Evolutionary conservation across 1,284 basidiomycete species (phyloP), one percentile per base, ranked within the genome.

Genomic region (Ustilago vetiveriae): DNA sequence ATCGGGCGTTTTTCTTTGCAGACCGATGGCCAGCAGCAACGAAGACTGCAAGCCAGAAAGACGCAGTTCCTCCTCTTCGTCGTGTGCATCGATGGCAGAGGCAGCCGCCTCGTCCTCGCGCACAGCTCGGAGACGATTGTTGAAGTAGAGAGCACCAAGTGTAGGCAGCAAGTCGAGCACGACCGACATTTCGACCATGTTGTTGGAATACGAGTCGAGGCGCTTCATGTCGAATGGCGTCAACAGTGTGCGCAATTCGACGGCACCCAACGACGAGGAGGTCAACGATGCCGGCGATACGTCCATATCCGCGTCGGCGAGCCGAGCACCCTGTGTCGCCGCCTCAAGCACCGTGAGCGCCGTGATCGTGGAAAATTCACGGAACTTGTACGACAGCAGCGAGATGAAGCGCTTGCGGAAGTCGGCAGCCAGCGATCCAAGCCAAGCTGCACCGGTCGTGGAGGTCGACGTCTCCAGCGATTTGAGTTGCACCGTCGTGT

Each of bases 191-290:
- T 98, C 96, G 42, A 98, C 86, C 88, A 91, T 89, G 83, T 94
- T 96, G 82, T 95, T 94, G 5, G 92, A 90, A 76, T 98, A 99
- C 6, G 94, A 91, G 72, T 95, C 91, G 30, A 98, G 87, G 3
- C 96, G 89, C 84, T 98, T 98, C 76, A 98, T 86, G 83, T 98
- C 96, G 81, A 97, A 98, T 0, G 95, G 93, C 1, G 92, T 89
- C 60, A 96, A 83, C 16, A 92, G 83, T 36, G 89, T 84, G 1
- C 87, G 85, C 9, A 98, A 85, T 76, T 98, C 94, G 1, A 86
- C 78, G 2, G 89, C 83, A n/a, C 83, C 82, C 17, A 81, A 52
- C 8, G 70, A 37, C 6, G 41, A 42, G 4, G 66, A 50, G 2
- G 53, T 38, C 3, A 55, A 45, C 9, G 42, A 49, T 14, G 66